Percentiles rank a stretch among this genome's conserved stretches.
Conservation (phyloP, 2,329 filamentous ascomycete species). For the Pseudogymnoascus sp. region DNA sequence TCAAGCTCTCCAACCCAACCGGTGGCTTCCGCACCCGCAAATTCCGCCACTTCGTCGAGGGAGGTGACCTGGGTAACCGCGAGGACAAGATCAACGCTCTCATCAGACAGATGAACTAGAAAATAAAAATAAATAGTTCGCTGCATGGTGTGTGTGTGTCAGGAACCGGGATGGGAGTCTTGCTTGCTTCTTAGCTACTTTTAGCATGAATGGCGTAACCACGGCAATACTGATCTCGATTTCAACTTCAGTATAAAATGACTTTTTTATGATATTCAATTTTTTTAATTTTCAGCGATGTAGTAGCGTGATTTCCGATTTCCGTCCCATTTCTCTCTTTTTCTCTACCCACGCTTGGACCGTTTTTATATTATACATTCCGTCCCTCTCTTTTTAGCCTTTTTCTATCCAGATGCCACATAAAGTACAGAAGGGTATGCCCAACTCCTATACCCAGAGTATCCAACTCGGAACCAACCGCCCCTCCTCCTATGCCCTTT, state of each 20-base stretch:
- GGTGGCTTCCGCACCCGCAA: conserved; percentile 94
- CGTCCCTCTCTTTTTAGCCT: not conserved
- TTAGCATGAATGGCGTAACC: conserved; percentile 20
- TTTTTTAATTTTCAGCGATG: conserved; percentile 1
- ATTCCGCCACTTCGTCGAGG: conserved; percentile 99
- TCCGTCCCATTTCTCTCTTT: not conserved
- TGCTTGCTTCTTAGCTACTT: conserved; percentile 16
- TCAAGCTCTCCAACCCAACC: conserved; percentile 98
- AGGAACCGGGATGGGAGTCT: conserved; percentile 8
- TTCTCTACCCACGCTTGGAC: not conserved
- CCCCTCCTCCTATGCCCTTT: not conserved
- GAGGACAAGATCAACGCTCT: conserved; percentile 97
- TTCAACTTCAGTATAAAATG: conserved; percentile 8
- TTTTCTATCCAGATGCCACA: not conserved
- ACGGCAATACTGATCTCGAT: conserved; percentile 9
- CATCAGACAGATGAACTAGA: conserved; percentile 97
- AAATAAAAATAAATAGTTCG: conserved; percentile 4
- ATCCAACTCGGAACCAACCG: not conserved
- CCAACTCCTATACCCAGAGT: not conserved
- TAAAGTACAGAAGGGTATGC: not conserved
- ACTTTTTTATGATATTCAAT: conserved; percentile 7
- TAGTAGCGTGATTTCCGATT: conserved; percentile 1
- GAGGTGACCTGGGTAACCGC: conserved; percentile 96
- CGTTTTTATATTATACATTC: not conserved
- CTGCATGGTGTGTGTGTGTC: conserved; percentile 7